Conservation (phyloP, 2,329 filamentous ascomycete genomes). For the Rutstroemia sp. region DNA sequence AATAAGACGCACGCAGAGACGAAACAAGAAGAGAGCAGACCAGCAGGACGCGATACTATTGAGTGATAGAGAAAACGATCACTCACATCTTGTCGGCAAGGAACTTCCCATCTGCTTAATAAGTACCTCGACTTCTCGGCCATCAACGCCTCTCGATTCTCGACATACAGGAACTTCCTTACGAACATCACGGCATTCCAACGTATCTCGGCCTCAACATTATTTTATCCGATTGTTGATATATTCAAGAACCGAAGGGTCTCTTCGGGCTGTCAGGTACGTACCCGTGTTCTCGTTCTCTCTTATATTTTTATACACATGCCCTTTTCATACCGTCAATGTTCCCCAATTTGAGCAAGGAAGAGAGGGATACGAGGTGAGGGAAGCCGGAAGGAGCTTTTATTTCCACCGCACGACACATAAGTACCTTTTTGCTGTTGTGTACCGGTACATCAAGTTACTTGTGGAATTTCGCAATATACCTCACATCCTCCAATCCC, state of each 20-base stretch:
- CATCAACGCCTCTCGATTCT: too few relatives aligned
- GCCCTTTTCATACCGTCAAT: not conserved
- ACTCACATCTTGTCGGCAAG: too few relatives aligned
- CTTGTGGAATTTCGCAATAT: not conserved
- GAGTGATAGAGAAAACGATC: too few relatives aligned
- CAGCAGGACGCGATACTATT: not conserved
- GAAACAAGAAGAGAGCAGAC: not conserved
- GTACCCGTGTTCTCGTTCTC: not conserved
- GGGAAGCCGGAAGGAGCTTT: not conserved
- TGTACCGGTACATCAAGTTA: not conserved
- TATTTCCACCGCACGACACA: not conserved
- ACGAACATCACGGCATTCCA: too few relatives aligned
- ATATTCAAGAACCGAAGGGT: not conserved
- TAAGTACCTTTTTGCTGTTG: not conserved
- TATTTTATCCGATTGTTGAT: not conserved
- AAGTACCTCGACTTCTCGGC: too few relatives aligned
- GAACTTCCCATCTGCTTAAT: too few relatives aligned
- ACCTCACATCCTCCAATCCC: not conserved
- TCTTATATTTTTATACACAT: not conserved
- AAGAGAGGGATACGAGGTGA: not conserved
- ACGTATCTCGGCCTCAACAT: not conserved
- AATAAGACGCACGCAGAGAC: not conserved
- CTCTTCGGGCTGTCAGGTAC: not conserved
- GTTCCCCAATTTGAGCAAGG: not conserved
- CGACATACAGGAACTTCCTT: too few relatives aligned